A percentile compares a stretch with the other conserved stretches of the same genome.
These are phyloP conservation scores for Lactarius tabidus DNA, from an alignment of 768 basidiomycete genomes.

Conservation along the genomic window DNA sequence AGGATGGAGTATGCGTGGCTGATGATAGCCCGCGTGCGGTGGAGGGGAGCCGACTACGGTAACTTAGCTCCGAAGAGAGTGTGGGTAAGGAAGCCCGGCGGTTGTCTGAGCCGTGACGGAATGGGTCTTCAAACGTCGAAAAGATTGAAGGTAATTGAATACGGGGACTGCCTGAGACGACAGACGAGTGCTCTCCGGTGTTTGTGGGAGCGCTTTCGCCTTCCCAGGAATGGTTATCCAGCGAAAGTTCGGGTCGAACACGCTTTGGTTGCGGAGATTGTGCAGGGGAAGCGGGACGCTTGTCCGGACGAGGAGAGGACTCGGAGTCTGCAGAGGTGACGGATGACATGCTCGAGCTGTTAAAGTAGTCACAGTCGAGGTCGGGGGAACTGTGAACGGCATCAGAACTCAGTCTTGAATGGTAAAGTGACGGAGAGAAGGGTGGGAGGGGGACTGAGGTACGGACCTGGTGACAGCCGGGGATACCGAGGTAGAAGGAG, in stretches of 20 bases:
- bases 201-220: slow-evolving; percentile 26
- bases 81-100: slow-evolving; percentile 65
- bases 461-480: slow-evolving; percentile 26
- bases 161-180: slow-evolving; percentile 43
- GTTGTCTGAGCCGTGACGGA: slow-evolving; percentile 41
- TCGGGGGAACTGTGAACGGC: slow-evolving; percentile 36
- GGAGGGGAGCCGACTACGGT: slow-evolving; percentile 55
- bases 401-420: slow-evolving; percentile 1
- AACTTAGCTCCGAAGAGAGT: slow-evolving; percentile 45
- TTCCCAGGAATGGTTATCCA: slow-evolving; percentile 29
- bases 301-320: slow-evolving; percentile 55
- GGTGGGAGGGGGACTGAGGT: slow-evolving; percentile 1
- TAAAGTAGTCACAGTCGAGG: slow-evolving; percentile 40
- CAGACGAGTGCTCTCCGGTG: slow-evolving; percentile 37
- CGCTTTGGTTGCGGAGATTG: slow-evolving; percentile 43
- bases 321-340: slow-evolving; percentile 72
- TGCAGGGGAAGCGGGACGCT: slow-evolving; percentile 52
- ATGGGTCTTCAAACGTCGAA: slow-evolving; percentile 59
- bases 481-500: slow-evolving; percentile 23
- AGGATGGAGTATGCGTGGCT: slow-evolving; percentile 26
- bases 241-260: slow-evolving; percentile 34
- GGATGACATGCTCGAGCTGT: slow-evolving; percentile 75
- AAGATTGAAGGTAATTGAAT: slow-evolving; percentile 76
- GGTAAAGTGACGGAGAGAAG: slow-evolving; percentile 6
- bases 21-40: slow-evolving; percentile 34